phyloP scores from a whole-genome alignment of 768 basidiomycete species.

The Auriculariales sp. region DNA sequence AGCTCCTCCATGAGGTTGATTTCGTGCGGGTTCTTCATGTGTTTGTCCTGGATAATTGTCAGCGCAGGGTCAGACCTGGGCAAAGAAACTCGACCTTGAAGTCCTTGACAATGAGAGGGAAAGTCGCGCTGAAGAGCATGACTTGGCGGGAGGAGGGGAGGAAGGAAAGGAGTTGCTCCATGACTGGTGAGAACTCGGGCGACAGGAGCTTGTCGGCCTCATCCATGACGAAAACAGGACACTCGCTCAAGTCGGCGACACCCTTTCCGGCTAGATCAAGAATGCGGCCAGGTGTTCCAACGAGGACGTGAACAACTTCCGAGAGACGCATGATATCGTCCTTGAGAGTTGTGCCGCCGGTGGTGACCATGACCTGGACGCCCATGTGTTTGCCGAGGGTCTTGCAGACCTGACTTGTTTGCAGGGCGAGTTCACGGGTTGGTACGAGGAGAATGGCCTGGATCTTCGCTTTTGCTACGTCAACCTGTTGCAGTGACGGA shows the following conservation, averaged over 20 bases:
- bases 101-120: slow-evolving; percentile 97
- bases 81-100: slow-evolving; percentile 59
- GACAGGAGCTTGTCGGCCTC: slow-evolving; percentile 97
- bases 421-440: slow-evolving; percentile 94
- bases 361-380: slow-evolving; percentile 97
- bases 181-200: slow-evolving; percentile 95
- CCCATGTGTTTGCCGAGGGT: slow-evolving; percentile 92
- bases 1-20: slow-evolving; percentile 99
- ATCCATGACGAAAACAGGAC: slow-evolving; percentile 97
- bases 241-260: slow-evolving; percentile 87
- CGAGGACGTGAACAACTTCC: slow-evolving; percentile 87
- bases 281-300: slow-evolving; percentile 93
- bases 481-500: slow-evolving; percentile 87
- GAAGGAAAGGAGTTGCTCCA: slow-evolving; percentile 86
- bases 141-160: slow-evolving; percentile 81
- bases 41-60: slow-evolving; percentile 53
- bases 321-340: slow-evolving; percentile 91
- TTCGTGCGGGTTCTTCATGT: slow-evolving; percentile 91
- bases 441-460: slow-evolving; percentile 95
- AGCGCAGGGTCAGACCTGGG: slow-evolving; percentile 9
- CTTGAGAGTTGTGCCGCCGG: slow-evolving; percentile 93
- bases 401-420: slow-evolving; percentile 98
- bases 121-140: slow-evolving; percentile 98
- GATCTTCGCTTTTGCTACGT: slow-evolving; percentile 70
- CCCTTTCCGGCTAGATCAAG: slow-evolving; percentile 86